Conservation (phyloP, 805 yeast genomes). For the Nakazawaea populi region DNA sequence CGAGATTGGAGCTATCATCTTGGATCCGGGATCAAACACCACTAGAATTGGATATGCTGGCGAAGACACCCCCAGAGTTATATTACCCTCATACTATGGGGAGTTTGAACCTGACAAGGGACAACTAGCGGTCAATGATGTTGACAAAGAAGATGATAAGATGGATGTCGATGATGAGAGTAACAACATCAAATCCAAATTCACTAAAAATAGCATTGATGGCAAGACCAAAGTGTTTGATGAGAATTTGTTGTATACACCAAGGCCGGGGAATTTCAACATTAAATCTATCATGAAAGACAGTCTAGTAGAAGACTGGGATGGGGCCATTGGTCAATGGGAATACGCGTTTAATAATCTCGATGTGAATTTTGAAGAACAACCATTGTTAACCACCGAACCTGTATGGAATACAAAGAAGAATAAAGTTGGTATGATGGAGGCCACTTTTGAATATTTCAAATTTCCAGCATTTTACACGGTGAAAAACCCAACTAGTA, state of each 20-base stretch:
- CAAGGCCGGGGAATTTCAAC: constrained; percentile 42
- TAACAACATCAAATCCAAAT: background rate
- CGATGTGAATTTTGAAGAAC: constrained; percentile 50
- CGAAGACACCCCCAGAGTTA: constrained; percentile 76
- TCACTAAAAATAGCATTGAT: background rate
- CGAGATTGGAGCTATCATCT: constrained; percentile 85
- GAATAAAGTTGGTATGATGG: constrained; percentile 66
- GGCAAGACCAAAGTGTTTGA: constrained; percentile 18
- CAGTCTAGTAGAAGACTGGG: constrained; percentile 77
- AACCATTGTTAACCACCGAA: constrained; percentile 79
- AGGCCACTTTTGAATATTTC: constrained; percentile 61
- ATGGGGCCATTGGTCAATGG: constrained; percentile 73
- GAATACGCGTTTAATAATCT: constrained; percentile 49
- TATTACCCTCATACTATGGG: constrained; percentile 69
- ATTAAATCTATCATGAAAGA: constrained; percentile 55
- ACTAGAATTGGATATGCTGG: constrained; percentile 92
- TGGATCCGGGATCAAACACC: constrained; percentile 83
- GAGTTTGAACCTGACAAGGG: constrained; percentile 7
- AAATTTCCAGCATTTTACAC: constrained; percentile 76
- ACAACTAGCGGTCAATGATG: background rate
- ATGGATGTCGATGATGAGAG: constrained; percentile 15
- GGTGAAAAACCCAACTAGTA: constrained; percentile 81
- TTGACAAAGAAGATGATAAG: constrained; percentile 11
- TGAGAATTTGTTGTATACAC: constrained; percentile 29
- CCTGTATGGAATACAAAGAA: constrained; percentile 75